Evolutionary conservation across 257 asterid species (phyloP).

Genomic region (Striga asiatica): DNA sequence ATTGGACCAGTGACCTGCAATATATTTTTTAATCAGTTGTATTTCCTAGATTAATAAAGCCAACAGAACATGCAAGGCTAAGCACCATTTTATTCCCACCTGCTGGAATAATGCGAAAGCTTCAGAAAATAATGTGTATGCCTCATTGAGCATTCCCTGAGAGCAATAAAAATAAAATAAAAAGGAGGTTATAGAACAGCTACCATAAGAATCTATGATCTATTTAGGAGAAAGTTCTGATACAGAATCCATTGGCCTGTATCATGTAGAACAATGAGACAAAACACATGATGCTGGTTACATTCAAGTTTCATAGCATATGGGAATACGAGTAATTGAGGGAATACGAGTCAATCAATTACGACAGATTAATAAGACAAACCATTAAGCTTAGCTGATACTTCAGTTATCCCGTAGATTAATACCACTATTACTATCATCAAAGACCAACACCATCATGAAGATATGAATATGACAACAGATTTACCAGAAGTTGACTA

Average conservation of each 20-base stretch:
- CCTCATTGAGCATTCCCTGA: conserved; percentile 89
- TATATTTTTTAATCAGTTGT: neutral
- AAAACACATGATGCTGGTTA: neutral
- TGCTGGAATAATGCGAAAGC: conserved; percentile 95
- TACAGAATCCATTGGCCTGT: neutral
- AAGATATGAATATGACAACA: neutral
- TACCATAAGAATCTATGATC: neutral
- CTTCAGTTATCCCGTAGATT: neutral
- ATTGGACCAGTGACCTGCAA: conserved; percentile 98
- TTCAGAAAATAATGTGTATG: conserved; percentile 69
- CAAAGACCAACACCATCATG: neutral
- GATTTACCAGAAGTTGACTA: neutral
- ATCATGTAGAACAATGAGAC: neutral
- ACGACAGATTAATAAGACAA: conserved; percentile 6
- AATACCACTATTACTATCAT: neutral
- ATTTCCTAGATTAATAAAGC: neutral
- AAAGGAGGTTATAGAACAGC: neutral
- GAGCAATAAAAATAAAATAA: conserved; percentile 9
- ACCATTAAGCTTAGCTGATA: neutral
- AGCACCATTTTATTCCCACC: conserved; percentile 24
- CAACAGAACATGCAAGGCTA: conserved; percentile 9
- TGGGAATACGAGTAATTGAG: no score
- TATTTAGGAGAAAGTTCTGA: neutral
- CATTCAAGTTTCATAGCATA: neutral
- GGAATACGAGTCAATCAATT: no score